Evolutionary conservation across 176 grass and related monocot species (phyloP).

Genomic region (Oryza longistaminata): DNA sequence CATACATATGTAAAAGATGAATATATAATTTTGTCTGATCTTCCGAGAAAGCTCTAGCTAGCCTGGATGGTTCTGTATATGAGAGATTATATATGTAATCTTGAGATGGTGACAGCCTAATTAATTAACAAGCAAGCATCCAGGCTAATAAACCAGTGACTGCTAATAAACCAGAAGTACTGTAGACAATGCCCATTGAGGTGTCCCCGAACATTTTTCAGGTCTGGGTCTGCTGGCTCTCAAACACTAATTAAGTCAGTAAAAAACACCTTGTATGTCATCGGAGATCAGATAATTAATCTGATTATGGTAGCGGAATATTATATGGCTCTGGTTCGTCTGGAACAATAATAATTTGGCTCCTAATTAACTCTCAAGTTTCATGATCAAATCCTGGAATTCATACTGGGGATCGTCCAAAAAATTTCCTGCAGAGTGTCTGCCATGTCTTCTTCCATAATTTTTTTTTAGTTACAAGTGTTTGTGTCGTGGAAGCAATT

Average conservation of each 20-base stretch:
- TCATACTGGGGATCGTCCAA: background rate
- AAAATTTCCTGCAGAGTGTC: background rate
- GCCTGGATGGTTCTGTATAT: background rate
- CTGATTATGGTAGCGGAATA: background rate
- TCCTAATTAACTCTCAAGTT: background rate
- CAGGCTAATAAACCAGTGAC: no score
- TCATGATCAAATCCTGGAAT: background rate
- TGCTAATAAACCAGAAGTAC: no score
- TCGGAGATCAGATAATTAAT: no score
- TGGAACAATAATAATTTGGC: background rate
- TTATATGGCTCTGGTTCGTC: background rate
- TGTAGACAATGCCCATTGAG: no score
- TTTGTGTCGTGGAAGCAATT: background rate
- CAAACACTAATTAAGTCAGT: no score
- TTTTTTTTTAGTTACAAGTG: background rate
- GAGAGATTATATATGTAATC: background rate
- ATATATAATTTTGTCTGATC: background rate
- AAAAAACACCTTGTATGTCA: no score
- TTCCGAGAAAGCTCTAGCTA: background rate
- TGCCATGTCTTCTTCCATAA: background rate
- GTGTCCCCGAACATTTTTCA: background rate
- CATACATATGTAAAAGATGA: background rate
- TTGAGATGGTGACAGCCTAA: background rate
- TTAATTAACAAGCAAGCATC: no score
- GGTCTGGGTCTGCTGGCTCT: background rate